A percentile compares a stretch with the other conserved stretches of the same genome.
Conservation (phyloP, 73 alveolate species). For the Symbiodinium natans region DNA sequence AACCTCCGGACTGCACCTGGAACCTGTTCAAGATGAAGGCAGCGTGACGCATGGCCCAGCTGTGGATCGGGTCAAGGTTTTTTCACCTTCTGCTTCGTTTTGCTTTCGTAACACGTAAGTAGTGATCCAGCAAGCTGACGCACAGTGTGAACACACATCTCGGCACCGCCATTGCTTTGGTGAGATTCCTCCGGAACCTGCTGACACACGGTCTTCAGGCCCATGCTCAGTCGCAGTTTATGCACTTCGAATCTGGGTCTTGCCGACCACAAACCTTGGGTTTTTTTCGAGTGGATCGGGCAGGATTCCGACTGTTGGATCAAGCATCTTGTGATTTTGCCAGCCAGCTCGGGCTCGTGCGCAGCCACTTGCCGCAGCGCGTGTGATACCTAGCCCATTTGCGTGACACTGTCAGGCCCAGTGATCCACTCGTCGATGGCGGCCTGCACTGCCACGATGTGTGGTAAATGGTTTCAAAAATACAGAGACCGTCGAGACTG, state of each 20-base stretch:
- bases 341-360: too few species aligned
- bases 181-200: background rate
- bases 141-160: background rate
- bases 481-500: too few species aligned
- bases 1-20: background rate
- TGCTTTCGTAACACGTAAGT: background rate
- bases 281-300: too few species aligned
- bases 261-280: too few species aligned
- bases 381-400: too few species aligned
- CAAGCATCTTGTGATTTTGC: too few species aligned
- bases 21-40: background rate
- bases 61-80: background rate
- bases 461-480: too few species aligned
- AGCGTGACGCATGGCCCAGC: background rate
- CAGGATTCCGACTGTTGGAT: too few species aligned
- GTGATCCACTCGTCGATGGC: too few species aligned
- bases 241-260: background rate
- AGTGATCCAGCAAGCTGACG: background rate
- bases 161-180: background rate
- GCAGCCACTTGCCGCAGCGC: too few species aligned
- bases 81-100: background rate
- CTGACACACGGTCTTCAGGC: background rate
- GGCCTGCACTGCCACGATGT: too few species aligned
- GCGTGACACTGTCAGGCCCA: too few species aligned
- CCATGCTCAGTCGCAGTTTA: background rate